Evolutionary conservation across 148 eudicot genomes (phyloP), one percentile per base, ranked within the genome.

Genomic region (Talinum fruticosum): DNA sequence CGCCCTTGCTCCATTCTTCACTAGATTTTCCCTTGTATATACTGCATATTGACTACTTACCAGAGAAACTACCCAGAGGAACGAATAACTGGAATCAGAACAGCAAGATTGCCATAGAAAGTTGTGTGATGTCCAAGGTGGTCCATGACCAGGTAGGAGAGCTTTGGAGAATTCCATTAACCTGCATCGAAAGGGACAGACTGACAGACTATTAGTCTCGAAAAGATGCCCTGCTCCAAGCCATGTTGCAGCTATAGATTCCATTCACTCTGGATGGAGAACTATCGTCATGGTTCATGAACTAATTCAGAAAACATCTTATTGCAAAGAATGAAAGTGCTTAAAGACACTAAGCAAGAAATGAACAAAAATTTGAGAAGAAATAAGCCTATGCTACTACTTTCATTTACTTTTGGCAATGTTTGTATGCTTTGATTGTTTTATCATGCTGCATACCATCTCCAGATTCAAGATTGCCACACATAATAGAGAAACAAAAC

Each of bases 231-330:
- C 41, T 49, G 59, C 68, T 37, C 51, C 26, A 24, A 37, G 28
- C 59, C 66, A 54, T 54, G 51, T 7, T 64, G 21, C 45, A 37
- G 69, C 41, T 7, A 53, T 15, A n/a, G 68, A 66, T 61, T 70
- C 45, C 44, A 62, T 38, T 83, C 84, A 89, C 73, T 90, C 89
- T 32, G 88, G 87, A 84, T 90, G 74, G 53, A 90, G 87, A 32
- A 86, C 82, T 26, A 88, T 84, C 82, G 85, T 88, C 88, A 90
- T 85, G 82, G 79, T 85, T 88, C 88, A 90, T 85, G 82, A 80
- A 88, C 79, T 90, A 91, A n/a, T 88, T 85, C 23, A 84, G 86
- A 66, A 90, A 90, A 77, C 76, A 90, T 76, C 93, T 88, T 80
- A 86, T 86, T 44, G 93, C 83, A 54, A 2, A 37, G 3, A 7